Percentiles rank a stretch among this genome's conserved stretches.
phyloP scores from a whole-genome alignment of 805 yeast genomes.

The Novakomyces olei region DNA sequence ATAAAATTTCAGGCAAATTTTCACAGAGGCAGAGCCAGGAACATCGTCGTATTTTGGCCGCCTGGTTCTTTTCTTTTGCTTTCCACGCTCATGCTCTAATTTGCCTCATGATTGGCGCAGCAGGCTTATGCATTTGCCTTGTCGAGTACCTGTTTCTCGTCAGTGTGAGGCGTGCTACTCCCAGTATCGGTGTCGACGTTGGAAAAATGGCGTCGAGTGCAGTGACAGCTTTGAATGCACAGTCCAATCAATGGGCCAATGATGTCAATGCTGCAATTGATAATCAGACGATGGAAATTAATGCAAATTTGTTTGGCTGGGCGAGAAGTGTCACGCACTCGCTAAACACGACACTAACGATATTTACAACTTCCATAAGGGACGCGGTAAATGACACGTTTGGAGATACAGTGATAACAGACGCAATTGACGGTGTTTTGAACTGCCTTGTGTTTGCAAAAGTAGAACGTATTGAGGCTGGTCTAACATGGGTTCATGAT shows the following conservation, averaged over 20 bases:
- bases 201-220: constrained; percentile 15
- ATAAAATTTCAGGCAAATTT: no score
- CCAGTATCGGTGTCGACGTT: constrained; percentile 6
- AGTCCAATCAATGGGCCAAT: constrained; percentile 24
- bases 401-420: constrained; percentile 41
- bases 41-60: no score
- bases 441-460: constrained; percentile 65
- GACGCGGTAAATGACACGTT: constrained; percentile 35
- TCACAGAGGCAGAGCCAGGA: no score
- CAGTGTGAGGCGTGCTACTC: constrained; percentile 10
- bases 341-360: constrained; percentile 36
- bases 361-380: constrained; percentile 38
- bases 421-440: constrained; percentile 30
- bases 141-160: constrained; percentile 32
- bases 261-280: constrained; percentile 34
- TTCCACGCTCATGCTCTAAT: constrained; percentile 30
- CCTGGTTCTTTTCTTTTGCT: constrained; percentile 31
- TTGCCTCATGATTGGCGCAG: constrained; percentile 30
- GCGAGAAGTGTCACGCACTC: constrained; percentile 33
- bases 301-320: constrained; percentile 46
- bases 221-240: background rate
- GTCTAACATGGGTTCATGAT: constrained; percentile 56
- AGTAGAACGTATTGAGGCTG: constrained; percentile 39
- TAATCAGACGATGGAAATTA: constrained; percentile 29
- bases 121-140: constrained; percentile 32